These are phyloP conservation scores for Gastrolobium villosum DNA, from an alignment of 306 rosid species.

Conservation along the genomic window DNA sequence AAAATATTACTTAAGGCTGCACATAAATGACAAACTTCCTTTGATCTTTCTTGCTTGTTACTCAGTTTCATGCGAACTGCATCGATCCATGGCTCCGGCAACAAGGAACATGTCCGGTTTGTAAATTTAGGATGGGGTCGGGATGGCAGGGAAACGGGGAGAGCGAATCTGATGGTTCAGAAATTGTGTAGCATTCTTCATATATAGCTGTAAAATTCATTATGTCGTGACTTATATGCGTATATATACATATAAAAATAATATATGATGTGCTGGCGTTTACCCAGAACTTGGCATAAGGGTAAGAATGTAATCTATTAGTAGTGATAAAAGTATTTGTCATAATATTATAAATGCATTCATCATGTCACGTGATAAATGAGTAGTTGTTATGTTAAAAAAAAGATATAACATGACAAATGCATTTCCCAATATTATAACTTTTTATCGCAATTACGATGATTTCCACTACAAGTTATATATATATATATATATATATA, in stretches of 20 bases:
- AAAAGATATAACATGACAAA: no score
- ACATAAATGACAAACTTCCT: background rate
- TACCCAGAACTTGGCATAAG: background rate
- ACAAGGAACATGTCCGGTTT: slow-evolving; percentile 77
- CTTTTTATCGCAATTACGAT: no score
- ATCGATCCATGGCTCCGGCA: slow-evolving; percentile 81
- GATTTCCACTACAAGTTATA: no score
- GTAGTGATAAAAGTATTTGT: no score
- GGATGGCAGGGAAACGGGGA: slow-evolving; percentile 59
- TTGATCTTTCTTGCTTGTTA: background rate
- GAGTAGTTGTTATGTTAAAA: no score
- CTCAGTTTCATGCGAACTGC: slow-evolving; percentile 78
- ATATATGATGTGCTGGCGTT: background rate
- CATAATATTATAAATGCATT: no score
- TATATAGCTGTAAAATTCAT: slow-evolving; percentile 15
- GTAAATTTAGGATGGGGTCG: slow-evolving; percentile 64
- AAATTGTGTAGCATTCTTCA: slow-evolving; percentile 41
- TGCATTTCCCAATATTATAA: no score
- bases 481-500: no score
- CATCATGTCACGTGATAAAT: no score
- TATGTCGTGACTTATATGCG: background rate
- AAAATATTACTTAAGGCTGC: background rate
- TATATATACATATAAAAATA: background rate
- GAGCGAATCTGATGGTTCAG: slow-evolving; percentile 58
- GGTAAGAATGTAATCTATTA: slow-evolving; percentile 15